A percentile compares a stretch with the other conserved stretches of the same genome.
Evolutionary conservation across 2,329 filamentous ascomycete genomes (phyloP).

Genomic region (Ophiocordyceps sinensis): DNA sequence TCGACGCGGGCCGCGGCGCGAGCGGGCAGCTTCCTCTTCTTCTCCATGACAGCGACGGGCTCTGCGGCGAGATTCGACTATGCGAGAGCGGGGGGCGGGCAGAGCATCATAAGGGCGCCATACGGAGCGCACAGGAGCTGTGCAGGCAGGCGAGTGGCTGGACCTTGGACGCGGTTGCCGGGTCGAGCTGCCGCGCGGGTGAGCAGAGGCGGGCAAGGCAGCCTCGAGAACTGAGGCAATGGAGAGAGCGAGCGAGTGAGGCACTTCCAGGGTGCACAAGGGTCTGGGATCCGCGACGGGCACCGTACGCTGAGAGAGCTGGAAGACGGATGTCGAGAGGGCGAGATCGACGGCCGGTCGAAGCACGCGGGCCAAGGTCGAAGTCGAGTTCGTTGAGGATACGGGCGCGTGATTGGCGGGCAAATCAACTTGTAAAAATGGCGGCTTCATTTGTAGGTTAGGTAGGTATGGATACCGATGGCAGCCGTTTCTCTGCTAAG

Average conservation of each 20-base stretch:
- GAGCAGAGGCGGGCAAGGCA: too few relatives aligned
- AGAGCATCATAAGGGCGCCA: conserved; percentile 17
- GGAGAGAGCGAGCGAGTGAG: too few relatives aligned
- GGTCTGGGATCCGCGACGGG: too few relatives aligned
- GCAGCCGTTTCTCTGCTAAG: too few relatives aligned
- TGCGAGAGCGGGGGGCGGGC: not conserved
- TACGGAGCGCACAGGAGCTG: conserved; percentile 3
- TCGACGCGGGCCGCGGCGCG: conserved; percentile 47
- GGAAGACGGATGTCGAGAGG: too few relatives aligned
- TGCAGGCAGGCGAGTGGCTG: not conserved
- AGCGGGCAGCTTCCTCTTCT: conserved; percentile 50
- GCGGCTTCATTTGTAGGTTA: too few relatives aligned
- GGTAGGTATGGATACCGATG: too few relatives aligned
- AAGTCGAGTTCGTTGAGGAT: not conserved
- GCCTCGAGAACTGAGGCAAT: too few relatives aligned
- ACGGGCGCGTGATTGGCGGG: conserved; percentile 4
- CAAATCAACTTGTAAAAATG: not conserved
- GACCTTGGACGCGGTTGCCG: not conserved
- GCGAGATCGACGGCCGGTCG: too few relatives aligned
- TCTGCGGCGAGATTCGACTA: not conserved
- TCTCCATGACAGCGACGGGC: conserved; percentile 35
- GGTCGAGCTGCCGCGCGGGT: not conserved
- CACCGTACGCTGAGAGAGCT: too few relatives aligned
- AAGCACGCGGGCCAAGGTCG: not conserved
- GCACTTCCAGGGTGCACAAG: too few relatives aligned